phyloP scores from a whole-genome alignment of 257 asterid genomes.

The Hygrophila difformis region DNA sequence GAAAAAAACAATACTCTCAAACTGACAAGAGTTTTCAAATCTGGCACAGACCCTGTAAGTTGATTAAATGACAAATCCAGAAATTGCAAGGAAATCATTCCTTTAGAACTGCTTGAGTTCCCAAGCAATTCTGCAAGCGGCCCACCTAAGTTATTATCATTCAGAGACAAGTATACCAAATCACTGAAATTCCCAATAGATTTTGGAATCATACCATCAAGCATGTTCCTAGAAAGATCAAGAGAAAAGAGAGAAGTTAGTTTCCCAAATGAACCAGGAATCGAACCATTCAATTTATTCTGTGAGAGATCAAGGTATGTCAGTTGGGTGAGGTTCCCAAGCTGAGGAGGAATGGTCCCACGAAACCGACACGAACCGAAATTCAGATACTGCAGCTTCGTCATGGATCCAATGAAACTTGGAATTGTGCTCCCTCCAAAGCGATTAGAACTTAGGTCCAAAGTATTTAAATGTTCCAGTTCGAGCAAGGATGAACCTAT shows the following conservation, averaged over 20 bases:
- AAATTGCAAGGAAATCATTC: background rate
- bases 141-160: background rate
- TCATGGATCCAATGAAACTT: no score
- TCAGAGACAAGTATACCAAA: background rate
- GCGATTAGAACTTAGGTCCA: no score
- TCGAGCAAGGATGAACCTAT: no score
- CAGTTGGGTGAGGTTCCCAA: no score
- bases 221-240: conserved; percentile 2
- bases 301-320: conserved; percentile 13
- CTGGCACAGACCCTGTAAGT: background rate
- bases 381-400: no score
- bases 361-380: no score
- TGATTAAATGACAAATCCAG: background rate
- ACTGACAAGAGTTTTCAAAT: conserved; percentile 1
- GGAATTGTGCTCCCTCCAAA: no score
- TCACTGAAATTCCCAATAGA: conserved; percentile 13
- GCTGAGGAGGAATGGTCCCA: no score
- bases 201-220: conserved; percentile 23
- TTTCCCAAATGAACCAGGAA: conserved; percentile 23
- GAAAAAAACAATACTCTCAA: background rate
- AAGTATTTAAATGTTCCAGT: no score
- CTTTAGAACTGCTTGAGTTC: conserved; percentile 6
- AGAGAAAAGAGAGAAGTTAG: conserved; percentile 11
- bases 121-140: conserved; percentile 4
- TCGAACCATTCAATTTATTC: conserved; percentile 17